phyloP scores from a whole-genome alignment of 768 basidiomycete species.

The Naganishia onofrii region DNA sequence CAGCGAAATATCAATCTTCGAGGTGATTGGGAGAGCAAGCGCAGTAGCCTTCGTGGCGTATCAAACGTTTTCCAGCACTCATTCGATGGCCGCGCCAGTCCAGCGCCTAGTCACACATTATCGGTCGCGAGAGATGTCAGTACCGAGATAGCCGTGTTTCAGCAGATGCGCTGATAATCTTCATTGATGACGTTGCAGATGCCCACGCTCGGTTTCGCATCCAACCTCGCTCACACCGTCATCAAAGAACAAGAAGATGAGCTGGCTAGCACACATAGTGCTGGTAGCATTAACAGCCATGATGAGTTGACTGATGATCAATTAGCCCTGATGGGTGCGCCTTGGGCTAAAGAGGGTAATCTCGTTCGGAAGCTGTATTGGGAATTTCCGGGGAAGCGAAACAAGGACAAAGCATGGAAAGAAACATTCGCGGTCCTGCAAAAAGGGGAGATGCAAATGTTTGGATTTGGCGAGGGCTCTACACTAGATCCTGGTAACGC shows the following conservation, averaged over 20 bases:
- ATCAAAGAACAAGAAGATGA: slow-evolving; percentile 95
- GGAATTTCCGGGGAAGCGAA: slow-evolving; percentile 76
- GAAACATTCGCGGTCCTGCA: slow-evolving; percentile 95
- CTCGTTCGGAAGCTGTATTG: slow-evolving; percentile 91
- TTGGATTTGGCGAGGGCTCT: slow-evolving; percentile 64
- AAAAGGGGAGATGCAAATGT: slow-evolving; percentile 92
- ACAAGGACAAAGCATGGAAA: slow-evolving; percentile 85
- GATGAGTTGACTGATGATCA: slow-evolving; percentile 81
- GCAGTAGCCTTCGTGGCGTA: slow-evolving; percentile 1
- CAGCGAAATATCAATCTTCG: neutral
- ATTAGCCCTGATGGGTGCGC: slow-evolving; percentile 87
- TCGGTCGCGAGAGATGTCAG: slow-evolving; percentile 69
- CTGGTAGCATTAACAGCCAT: slow-evolving; percentile 60
- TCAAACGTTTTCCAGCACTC: neutral
- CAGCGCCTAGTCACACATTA: slow-evolving; percentile 88
- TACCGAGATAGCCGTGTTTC: neutral
- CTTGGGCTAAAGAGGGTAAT: slow-evolving; percentile 99
- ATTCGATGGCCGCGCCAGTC: slow-evolving; percentile 79
- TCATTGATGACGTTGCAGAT: slow-evolving; percentile 61
- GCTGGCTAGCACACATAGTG: slow-evolving; percentile 64
- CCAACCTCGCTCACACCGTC: slow-evolving; percentile 91
- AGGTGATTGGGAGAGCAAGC: neutral
- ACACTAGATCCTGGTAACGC: slow-evolving; percentile 55
- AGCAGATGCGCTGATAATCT: slow-evolving; percentile 53
- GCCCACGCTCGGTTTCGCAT: slow-evolving; percentile 91